phyloP scores from a whole-genome alignment of 2,329 filamentous ascomycete genomes.

The Domatiomyces catenatus region DNA sequence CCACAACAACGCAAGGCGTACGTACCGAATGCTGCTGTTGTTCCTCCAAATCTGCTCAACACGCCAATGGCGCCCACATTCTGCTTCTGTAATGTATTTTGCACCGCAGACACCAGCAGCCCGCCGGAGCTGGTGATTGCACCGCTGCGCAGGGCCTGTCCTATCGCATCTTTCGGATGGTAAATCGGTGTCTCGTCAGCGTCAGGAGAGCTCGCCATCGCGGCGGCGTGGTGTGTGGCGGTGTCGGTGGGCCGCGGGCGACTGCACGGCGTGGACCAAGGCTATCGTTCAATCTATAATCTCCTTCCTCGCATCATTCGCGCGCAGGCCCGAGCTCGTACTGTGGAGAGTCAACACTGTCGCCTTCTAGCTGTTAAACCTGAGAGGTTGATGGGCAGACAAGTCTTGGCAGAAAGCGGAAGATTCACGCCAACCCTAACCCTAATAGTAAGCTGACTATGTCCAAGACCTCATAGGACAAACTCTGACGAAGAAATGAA shows the following conservation, averaged over 20 bases:
- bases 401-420: background rate
- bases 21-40: constrained; percentile 54
- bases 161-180: constrained; percentile 60
- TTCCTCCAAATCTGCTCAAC: constrained; percentile 62
- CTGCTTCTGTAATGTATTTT: constrained; percentile 70
- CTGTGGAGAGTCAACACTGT: background rate
- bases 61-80: constrained; percentile 71
- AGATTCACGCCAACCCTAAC: background rate
- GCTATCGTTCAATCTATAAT: background rate
- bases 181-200: constrained; percentile 37
- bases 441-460: background rate
- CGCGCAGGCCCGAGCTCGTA: background rate
- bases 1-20: background rate
- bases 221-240: constrained; percentile 22
- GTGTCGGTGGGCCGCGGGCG: background rate
- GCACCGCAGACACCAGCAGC: constrained; percentile 58
- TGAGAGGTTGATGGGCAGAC: background rate
- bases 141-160: constrained; percentile 48
- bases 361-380: too few species aligned
- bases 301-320: background rate
- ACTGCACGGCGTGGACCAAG: background rate
- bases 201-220: constrained; percentile 34
- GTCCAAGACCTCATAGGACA: too few species aligned
- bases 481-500: too few species aligned
- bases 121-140: constrained; percentile 53